Conservation (phyloP, 2,329 filamentous ascomycete genomes). For the Lecanicillium sp. region DNA sequence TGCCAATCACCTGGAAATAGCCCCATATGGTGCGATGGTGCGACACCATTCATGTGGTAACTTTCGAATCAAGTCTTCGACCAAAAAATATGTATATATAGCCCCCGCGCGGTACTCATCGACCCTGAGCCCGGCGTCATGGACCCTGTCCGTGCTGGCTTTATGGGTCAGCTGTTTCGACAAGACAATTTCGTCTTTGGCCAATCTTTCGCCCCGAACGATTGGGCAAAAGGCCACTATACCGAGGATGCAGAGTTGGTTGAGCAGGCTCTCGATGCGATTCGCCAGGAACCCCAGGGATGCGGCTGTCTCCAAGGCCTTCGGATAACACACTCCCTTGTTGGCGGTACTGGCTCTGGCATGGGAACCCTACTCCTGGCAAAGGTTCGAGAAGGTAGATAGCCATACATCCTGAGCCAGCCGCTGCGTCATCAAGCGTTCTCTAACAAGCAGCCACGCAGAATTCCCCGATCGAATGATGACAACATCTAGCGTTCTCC, state of each 20-base stretch:
- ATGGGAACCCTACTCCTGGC: constrained; percentile 99
- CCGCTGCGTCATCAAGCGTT: background rate
- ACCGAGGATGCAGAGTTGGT: constrained; percentile 99
- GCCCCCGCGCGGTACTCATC: constrained; percentile 97
- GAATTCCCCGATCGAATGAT: constrained; percentile 99
- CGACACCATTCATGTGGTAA: background rate
- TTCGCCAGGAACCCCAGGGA: constrained; percentile 96
- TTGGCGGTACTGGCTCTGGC: constrained; percentile 99
- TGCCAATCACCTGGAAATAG: no score
- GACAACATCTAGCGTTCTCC: constrained; percentile 98
- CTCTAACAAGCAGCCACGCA: constrained; percentile 20
- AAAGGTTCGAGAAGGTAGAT: constrained; percentile 78
- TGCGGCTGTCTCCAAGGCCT: constrained; percentile 99
- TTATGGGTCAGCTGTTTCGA: constrained; percentile 98
- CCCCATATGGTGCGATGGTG: no score
- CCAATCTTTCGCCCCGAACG: constrained; percentile 99
- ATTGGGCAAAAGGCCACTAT: constrained; percentile 99
- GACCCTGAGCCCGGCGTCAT: constrained; percentile 99
- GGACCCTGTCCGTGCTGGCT: constrained; percentile 96
- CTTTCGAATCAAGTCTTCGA: constrained; percentile 60
- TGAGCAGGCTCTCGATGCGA: constrained; percentile 94
- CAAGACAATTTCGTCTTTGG: constrained; percentile 99
- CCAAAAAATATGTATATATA: constrained; percentile 99
- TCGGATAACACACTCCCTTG: constrained; percentile 99
- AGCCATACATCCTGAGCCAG: background rate